phyloP scores from a whole-genome alignment of 83 land plant species.

The Picea abies region DNA sequence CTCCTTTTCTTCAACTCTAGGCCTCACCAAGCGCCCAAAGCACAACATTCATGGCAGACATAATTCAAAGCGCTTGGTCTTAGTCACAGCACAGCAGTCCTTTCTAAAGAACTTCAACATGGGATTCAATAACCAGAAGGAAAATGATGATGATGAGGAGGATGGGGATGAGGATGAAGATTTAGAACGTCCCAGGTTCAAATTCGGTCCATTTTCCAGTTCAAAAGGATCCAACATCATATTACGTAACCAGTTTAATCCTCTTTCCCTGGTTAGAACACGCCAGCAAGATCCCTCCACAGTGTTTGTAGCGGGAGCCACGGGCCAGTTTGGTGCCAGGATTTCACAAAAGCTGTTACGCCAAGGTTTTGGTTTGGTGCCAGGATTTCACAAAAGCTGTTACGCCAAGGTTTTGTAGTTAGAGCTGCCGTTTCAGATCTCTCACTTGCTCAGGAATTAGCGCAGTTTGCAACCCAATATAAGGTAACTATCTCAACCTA shows the following conservation, averaged over 20 bases:
- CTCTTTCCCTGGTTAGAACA: constrained; percentile 29
- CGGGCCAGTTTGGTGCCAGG: constrained; percentile 86
- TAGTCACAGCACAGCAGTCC: not conserved
- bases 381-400: constrained; percentile 73
- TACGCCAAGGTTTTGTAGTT: constrained; percentile 77
- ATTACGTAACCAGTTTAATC: constrained; percentile 11
- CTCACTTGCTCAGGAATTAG: constrained; percentile 84
- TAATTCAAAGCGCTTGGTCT: not conserved
- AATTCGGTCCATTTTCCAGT: too few species aligned
- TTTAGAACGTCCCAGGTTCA: too few species aligned
- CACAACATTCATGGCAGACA: not conserved
- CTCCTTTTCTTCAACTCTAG: too few species aligned
- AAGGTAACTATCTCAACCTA: constrained; percentile 53
- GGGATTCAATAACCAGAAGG: not conserved
- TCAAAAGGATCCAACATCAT: not conserved
- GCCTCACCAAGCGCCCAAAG: not conserved
- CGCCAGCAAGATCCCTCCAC: constrained; percentile 73
- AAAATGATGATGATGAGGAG: not conserved
- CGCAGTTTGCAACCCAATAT: constrained; percentile 85
- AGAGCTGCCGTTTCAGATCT: constrained; percentile 94
- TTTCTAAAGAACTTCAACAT: not conserved
- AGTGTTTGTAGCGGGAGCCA: constrained; percentile 97
- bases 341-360: constrained; percentile 78
- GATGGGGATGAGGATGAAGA: too few species aligned
- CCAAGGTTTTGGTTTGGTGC: constrained; percentile 81